Evolutionary conservation across 2,329 filamentous ascomycete species (phyloP), one percentile per base, ranked within the genome.

Genomic region (Fusarium pseudograminearum): DNA sequence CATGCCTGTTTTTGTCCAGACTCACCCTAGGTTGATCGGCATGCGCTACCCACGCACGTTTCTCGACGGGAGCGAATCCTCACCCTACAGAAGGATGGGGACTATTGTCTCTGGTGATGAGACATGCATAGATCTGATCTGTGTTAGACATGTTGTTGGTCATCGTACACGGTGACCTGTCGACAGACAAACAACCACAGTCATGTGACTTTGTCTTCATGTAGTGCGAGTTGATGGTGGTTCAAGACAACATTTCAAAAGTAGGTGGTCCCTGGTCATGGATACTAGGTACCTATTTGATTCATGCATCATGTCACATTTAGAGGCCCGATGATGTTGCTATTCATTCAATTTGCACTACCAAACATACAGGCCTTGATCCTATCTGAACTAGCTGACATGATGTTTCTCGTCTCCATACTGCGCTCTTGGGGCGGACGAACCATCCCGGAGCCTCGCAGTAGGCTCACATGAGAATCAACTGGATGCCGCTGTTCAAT

Each of bases 151-250:
- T 28, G 33, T 38, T 28, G 33, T 38, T 57, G 20, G 26, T 24
- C 42, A 33, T 22, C 51, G 9, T 53, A 51, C 18, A 26, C 46
- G 7, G 31, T 40, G 34, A 60, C 48, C 22, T 15, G 31, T 28
- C 12, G 34, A 46, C 12, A 14, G 11, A 40, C n/a, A n/a, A 24
- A 38, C 5, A 24, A 41, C 4, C 18, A 54, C 14, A 38, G 28
- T 67, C 63, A 56, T 67, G 62, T 67, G 56, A 51, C 31, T n/a
- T 66, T n/a, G 16, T 45, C 42, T 30, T 7, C 30, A 31, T 30
- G n/a, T 46, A 30, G 22, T 36, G 14, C 12, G 9, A 22, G 20
- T 16, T 16, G 46, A 24, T 24, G 30, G 15, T 9, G 31, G 34
- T 50, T 24, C 24, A 34, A 50, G 33, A 51, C 33, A 51, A 51